Evolutionary conservation across 2,329 filamentous ascomycete genomes (phyloP).

Genomic region (Tolypocladium inflatum): DNA sequence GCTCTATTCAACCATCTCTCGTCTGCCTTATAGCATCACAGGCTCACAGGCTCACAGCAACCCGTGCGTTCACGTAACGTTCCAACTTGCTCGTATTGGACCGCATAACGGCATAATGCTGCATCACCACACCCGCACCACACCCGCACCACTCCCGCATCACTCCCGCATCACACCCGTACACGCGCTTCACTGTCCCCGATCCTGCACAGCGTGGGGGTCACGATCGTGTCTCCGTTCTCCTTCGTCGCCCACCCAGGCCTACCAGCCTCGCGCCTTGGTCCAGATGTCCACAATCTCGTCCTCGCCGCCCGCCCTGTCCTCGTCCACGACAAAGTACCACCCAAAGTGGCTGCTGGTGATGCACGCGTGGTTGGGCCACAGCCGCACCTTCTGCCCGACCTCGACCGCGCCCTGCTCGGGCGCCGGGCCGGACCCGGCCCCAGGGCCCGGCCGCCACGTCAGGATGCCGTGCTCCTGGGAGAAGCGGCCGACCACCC

Average conservation of each 20-base stretch:
- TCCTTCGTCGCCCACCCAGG: no score
- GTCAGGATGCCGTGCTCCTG: conserved; percentile 71
- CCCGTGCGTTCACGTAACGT: not conserved
- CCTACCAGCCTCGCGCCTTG: conserved; percentile 16
- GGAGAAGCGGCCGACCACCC: conserved; percentile 62
- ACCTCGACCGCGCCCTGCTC: conserved; percentile 31
- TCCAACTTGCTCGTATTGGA: not conserved
- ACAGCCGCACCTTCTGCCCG: conserved; percentile 60
- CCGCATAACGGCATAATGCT: not conserved
- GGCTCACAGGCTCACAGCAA: not conserved
- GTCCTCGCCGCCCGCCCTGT: conserved; percentile 40
- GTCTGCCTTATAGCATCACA: no score
- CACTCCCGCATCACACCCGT: no score
- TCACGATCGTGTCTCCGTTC: not conserved
- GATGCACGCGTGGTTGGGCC: conserved; percentile 77
- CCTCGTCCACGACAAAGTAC: conserved; percentile 65
- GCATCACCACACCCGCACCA: not conserved
- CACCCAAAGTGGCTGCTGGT: conserved; percentile 61
- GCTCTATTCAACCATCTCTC: no score
- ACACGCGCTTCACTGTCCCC: no score
- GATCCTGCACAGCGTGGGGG: not conserved
- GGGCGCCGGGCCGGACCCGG: conserved; percentile 16
- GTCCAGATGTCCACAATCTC: conserved; percentile 66
- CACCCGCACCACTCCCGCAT: no score
- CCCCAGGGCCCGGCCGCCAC: conserved; percentile 34